A percentile compares a stretch with the other conserved stretches of the same genome.
These are phyloP conservation scores for Sordaria brevicollis DNA, from an alignment of 495 filamentous ascomycete genomes.

Conservation along the genomic window DNA sequence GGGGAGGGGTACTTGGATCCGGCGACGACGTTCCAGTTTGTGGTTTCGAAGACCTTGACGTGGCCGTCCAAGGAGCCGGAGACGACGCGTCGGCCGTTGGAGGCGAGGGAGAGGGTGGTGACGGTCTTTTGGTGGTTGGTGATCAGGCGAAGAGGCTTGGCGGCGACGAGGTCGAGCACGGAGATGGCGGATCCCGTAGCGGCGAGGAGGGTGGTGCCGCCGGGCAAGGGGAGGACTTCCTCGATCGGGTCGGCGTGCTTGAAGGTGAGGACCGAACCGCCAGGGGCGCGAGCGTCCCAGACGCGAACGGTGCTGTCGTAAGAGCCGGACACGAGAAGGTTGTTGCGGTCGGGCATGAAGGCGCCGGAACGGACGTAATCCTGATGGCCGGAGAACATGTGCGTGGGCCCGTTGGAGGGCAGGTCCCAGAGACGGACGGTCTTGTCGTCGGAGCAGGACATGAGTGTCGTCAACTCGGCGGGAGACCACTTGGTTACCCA, in stretches of 20 bases:
- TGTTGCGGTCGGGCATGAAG: conserved; percentile 74
- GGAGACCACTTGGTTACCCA: conserved; percentile 87
- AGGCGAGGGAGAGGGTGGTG: conserved; percentile 68
- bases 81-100: conserved; percentile 67
- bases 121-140: conserved; percentile 97
- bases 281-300: conserved; percentile 77
- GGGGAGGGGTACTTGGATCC: conserved; percentile 87
- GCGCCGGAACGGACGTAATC: conserved; percentile 84
- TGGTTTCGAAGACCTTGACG: conserved; percentile 90
- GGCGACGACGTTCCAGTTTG: conserved; percentile 82
- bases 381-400: conserved; percentile 73
- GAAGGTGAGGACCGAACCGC: conserved; percentile 71
- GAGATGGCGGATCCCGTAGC: conserved; percentile 79
- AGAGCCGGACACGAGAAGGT: conserved; percentile 72
- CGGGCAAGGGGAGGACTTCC: conserved; percentile 70
- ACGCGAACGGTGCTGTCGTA: conserved; percentile 91
- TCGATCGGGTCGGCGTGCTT: conserved; percentile 85
- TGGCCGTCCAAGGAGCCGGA: conserved; percentile 88
- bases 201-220: conserved; percentile 76
- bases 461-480: conserved; percentile 68
- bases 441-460: conserved; percentile 80
- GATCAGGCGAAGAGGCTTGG: conserved; percentile 72
- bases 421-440: conserved; percentile 93
- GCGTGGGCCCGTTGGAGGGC: conserved; percentile 61
- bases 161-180: conserved; percentile 90